Conservation (phyloP, 2,329 filamentous ascomycete species). For the Trichophyton benhamiae region DNA sequence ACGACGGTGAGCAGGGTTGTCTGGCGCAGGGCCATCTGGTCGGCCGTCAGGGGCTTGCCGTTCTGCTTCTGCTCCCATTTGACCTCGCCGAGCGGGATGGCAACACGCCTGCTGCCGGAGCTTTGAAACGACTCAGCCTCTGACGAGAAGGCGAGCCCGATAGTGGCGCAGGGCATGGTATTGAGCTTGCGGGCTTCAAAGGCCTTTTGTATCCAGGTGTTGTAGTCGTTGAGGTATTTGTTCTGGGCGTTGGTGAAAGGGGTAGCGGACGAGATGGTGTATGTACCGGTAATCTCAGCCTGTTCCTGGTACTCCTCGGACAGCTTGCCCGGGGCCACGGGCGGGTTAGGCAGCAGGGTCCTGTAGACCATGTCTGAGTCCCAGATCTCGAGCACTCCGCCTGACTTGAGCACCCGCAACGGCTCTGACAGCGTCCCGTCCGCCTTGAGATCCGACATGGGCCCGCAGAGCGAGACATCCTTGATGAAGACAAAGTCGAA, state of each 20-base stretch:
- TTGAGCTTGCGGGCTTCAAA: slow-evolving; percentile 59
- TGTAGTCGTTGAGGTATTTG: slow-evolving; percentile 69
- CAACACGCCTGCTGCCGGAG: slow-evolving; percentile 61
- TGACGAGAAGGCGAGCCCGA: slow-evolving; percentile 66
- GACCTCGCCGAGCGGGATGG: slow-evolving; percentile 74
- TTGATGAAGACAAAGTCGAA: slow-evolving; percentile 87
- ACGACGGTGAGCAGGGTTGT: slow-evolving; percentile 73
- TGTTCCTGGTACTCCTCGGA: slow-evolving; percentile 51
- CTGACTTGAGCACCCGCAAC: slow-evolving; percentile 61
- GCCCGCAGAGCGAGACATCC: slow-evolving; percentile 60
- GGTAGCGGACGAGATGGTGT: slow-evolving; percentile 69
- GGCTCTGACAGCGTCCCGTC: slow-evolving; percentile 54
- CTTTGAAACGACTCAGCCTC: slow-evolving; percentile 61
- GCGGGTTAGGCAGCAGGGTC: slow-evolving; percentile 67
- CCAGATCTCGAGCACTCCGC: slow-evolving; percentile 77
- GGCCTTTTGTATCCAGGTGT: slow-evolving; percentile 65
- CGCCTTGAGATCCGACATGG: slow-evolving; percentile 43
- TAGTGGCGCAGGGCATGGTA: slow-evolving; percentile 63
- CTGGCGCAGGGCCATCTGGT: slow-evolving; percentile 60
- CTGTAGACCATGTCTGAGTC: slow-evolving; percentile 76
- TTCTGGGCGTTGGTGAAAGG: slow-evolving; percentile 72
- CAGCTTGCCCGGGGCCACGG: slow-evolving; percentile 41
- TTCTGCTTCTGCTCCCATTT: slow-evolving; percentile 67
- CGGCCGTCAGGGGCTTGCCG: slow-evolving; percentile 46
- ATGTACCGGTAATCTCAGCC: slow-evolving; percentile 62